Evolutionary conservation across 306 rosid species (phyloP).

Genomic region (Carpinus fangiana): DNA sequence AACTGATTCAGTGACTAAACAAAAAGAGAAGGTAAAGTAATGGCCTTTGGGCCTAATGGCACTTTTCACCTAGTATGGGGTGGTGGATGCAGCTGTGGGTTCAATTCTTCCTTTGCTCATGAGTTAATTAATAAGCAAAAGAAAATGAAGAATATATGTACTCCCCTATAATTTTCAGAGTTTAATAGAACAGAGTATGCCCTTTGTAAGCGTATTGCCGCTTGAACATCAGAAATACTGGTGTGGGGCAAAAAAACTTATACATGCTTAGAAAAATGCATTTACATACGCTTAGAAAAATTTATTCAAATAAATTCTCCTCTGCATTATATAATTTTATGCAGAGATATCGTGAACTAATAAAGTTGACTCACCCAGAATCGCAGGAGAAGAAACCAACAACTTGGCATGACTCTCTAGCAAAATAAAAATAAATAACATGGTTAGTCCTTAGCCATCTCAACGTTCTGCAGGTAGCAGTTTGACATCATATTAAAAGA

Average conservation of each 20-base stretch:
- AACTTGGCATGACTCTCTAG: conserved; percentile 94
- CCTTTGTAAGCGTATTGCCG: neutral
- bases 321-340: neutral
- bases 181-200: neutral
- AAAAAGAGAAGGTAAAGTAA: neutral
- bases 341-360: conserved; percentile 16
- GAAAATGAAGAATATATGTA: neutral
- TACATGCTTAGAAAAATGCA: too few species aligned
- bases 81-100: neutral
- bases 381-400: conserved; percentile 96
- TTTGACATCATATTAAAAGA: conserved; percentile 20
- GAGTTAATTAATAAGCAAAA: neutral
- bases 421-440: conserved; percentile 37
- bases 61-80: neutral
- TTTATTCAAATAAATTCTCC: neutral
- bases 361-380: conserved; percentile 75
- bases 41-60: neutral
- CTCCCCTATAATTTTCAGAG: neutral
- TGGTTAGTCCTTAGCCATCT: conserved; percentile 31
- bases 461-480: conserved; percentile 18
- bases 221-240: too few species aligned
- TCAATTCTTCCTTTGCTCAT: neutral
- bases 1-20: conserved; percentile 21
- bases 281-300: neutral
- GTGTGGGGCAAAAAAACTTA: neutral